A percentile compares a stretch with the other conserved stretches of the same genome.
Evolutionary conservation across 169 alveolate species (phyloP).

Genomic region (Cryptosporidium bovis): DNA sequence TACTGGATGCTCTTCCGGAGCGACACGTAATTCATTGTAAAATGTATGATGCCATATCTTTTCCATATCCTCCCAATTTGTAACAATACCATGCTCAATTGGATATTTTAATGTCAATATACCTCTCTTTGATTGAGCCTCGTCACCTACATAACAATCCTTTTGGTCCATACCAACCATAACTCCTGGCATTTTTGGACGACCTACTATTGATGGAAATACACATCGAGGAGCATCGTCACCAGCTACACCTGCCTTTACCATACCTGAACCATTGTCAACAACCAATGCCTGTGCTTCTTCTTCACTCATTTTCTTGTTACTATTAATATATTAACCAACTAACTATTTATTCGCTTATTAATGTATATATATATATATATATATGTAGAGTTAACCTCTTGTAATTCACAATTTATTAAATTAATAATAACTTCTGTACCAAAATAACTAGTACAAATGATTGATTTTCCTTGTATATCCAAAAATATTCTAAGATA

Average conservation of each 20-base stretch:
- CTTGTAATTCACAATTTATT: too few species aligned
- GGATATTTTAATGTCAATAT: slow-evolving; percentile 96
- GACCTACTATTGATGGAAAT: slow-evolving; percentile 98
- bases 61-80: slow-evolving; percentile 99
- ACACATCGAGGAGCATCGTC: slow-evolving; percentile 99
- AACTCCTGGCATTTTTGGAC: slow-evolving; percentile 94
- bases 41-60: slow-evolving; percentile 98
- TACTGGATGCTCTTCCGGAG: slow-evolving; percentile 96
- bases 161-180: slow-evolving; percentile 98
- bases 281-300: slow-evolving; percentile 95
- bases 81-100: slow-evolving; percentile 98
- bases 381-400: too few species aligned
- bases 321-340: too few species aligned
- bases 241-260: slow-evolving; percentile 99
- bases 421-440: slow-evolving; percentile 13
- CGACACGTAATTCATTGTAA: slow-evolving; percentile 95
- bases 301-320: slow-evolving; percentile 87
- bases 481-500: slow-evolving; percentile 61
- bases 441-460: slow-evolving; percentile 15
- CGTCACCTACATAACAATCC: slow-evolving; percentile 98
- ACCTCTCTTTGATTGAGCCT: slow-evolving; percentile 98
- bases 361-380: too few species aligned
- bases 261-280: slow-evolving; percentile 99
- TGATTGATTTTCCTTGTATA: slow-evolving; percentile 21
- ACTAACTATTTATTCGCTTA: too few species aligned